phyloP scores from a whole-genome alignment of 2,329 filamentous ascomycete genomes.

The Ophiocordyceps unilateralis region DNA sequence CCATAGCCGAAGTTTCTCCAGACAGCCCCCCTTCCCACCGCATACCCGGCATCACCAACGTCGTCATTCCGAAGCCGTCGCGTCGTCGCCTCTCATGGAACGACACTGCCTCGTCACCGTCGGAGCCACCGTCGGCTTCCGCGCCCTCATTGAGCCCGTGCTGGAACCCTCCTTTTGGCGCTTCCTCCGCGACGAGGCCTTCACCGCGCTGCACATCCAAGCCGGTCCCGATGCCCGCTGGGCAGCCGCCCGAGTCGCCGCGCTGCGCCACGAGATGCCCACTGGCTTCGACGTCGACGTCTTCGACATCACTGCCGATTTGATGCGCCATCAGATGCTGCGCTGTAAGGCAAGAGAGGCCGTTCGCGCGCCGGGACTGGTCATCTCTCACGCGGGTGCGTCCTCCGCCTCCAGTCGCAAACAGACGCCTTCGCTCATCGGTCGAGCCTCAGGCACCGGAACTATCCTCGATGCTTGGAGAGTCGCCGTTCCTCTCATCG shows the following conservation, averaged over 20 bases:
- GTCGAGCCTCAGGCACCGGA: slow-evolving; percentile 52
- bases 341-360: slow-evolving; percentile 29
- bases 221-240: slow-evolving; percentile 50
- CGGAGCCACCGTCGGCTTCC: slow-evolving; percentile 79
- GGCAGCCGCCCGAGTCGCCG: slow-evolving; percentile 10
- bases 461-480: slow-evolving; percentile 73
- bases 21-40: neutral
- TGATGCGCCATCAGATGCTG: slow-evolving; percentile 31
- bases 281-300: slow-evolving; percentile 10
- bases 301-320: slow-evolving; percentile 16
- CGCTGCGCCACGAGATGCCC: slow-evolving; percentile 9
- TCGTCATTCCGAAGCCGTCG: neutral
- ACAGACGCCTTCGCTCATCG: too few species aligned
- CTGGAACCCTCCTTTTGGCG: slow-evolving; percentile 45
- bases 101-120: slow-evolving; percentile 67
- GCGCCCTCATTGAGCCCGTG: slow-evolving; percentile 48
- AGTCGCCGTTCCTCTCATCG: slow-evolving; percentile 58
- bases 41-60: neutral
- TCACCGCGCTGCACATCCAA: slow-evolving; percentile 61
- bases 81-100: too few species aligned
- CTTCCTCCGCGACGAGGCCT: slow-evolving; percentile 39
- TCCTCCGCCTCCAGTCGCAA: neutral
- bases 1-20: neutral
- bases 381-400: slow-evolving; percentile 79
- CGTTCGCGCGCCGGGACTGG: slow-evolving; percentile 42